These are phyloP conservation scores for Polyporus arcularius DNA, from an alignment of 768 basidiomycete genomes.

Conservation along the genomic window DNA sequence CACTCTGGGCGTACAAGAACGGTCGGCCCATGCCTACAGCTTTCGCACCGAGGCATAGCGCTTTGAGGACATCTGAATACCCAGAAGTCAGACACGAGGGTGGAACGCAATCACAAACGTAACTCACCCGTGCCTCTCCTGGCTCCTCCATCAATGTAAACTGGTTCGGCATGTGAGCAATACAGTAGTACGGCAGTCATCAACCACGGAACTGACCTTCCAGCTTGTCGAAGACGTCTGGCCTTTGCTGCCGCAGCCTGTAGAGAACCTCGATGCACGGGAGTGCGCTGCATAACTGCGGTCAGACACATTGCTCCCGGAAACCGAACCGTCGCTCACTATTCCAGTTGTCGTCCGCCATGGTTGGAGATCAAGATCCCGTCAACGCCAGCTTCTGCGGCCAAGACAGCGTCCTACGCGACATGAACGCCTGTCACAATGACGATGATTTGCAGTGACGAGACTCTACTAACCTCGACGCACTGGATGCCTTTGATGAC, in stretches of 20 bases:
- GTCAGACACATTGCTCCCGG: slow-evolving; percentile 1
- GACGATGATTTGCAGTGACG: background rate
- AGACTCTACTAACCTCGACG: slow-evolving; percentile 53
- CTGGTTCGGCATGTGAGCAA: slow-evolving; percentile 34
- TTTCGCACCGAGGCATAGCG: slow-evolving; percentile 83
- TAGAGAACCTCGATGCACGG: slow-evolving; percentile 81
- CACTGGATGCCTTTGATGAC: slow-evolving; percentile 81
- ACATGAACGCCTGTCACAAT: slow-evolving; percentile 22
- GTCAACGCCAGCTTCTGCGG: slow-evolving; percentile 80
- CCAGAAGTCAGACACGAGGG: background rate
- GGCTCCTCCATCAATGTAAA: slow-evolving; percentile 88
- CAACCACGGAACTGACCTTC: slow-evolving; percentile 50
- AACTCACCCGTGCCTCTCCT: slow-evolving; percentile 72
- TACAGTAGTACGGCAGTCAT: background rate
- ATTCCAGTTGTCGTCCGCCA: slow-evolving; percentile 88
- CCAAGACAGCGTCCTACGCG: slow-evolving; percentile 80
- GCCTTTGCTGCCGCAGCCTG: slow-evolving; percentile 67
- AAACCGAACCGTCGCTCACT: slow-evolving; percentile 43
- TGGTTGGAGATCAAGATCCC: slow-evolving; percentile 92
- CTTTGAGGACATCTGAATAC: slow-evolving; percentile 76
- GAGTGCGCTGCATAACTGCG: slow-evolving; percentile 52
- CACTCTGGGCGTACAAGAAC: slow-evolving; percentile 86
- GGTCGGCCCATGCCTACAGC: slow-evolving; percentile 86
- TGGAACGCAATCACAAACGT: background rate
- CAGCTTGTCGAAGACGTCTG: slow-evolving; percentile 69